phyloP scores from a whole-genome alignment of 2,329 filamentous ascomycete species.

The Claviceps monticola region DNA sequence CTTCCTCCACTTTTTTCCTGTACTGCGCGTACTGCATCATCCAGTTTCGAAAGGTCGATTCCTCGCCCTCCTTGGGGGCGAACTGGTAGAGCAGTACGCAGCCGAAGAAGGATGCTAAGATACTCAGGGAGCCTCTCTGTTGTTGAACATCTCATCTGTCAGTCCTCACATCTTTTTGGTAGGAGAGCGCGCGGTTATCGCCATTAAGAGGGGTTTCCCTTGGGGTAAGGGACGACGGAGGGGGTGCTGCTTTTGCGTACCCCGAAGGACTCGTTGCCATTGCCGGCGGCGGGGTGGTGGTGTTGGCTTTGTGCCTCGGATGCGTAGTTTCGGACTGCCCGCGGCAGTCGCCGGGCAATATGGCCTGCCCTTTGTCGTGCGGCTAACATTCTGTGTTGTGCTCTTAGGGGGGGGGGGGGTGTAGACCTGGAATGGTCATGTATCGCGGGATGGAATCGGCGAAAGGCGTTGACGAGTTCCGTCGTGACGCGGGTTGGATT shows the following conservation, averaged over 20 bases:
- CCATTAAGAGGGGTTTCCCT: no score
- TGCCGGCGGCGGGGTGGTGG: constrained; percentile 31
- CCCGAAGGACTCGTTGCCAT: constrained; percentile 40
- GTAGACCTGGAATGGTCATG: constrained; percentile 19
- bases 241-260: constrained; percentile 27
- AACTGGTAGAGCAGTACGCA: constrained; percentile 33
- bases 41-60: constrained; percentile 30
- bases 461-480: neutral
- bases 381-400: constrained; percentile 23
- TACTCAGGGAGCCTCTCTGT: constrained; percentile 35
- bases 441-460: constrained; percentile 11
- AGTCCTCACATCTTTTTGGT: neutral
- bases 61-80: constrained; percentile 36
- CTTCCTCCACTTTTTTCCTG: constrained; percentile 35
- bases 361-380: constrained; percentile 31
- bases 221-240: no score
- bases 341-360: constrained; percentile 22
- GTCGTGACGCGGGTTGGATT: no score
- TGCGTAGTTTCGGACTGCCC: constrained; percentile 35
- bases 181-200: neutral
- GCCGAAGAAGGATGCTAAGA: constrained; percentile 30
- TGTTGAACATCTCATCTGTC: neutral
- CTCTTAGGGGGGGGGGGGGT: neutral
- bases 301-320: constrained; percentile 37
- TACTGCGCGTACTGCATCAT: constrained; percentile 28